Evolutionary conservation across 2,329 filamentous ascomycete species (phyloP), one percentile per base, ranked within the genome.

Genomic region (Ampelomyces quisqualis): DNA sequence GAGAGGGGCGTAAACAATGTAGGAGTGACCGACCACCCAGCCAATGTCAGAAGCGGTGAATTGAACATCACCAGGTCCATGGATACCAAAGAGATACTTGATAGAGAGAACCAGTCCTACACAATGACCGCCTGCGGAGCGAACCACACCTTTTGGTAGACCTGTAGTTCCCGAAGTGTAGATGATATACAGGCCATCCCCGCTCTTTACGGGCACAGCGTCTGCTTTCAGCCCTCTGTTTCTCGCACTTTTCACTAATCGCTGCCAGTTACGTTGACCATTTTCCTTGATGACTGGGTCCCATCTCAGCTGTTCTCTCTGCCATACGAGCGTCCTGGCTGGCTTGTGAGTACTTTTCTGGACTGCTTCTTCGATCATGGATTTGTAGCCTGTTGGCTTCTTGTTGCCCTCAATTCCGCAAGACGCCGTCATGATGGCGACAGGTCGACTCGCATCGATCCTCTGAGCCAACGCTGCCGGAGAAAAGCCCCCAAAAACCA

Each of bases 401-500:
- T 95, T 95, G 36, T 76, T 76, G 3, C 90, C 90, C 57, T 96
- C 90, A 40, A 96, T 90, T 22, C 90, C 90, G 67, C 90, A 96
- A 7, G 88, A 95, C 0, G 90, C 90, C 0, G 90, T 95, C 64
- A 96, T 79, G 34, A 96, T 81, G 7, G 79, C 82, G 7, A 80
- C 79, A 6, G 90, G 88, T 22, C 78, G 78, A 6, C 86, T 88
- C 0, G 87, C 86, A 35, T 95, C 89, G 52, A 97, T 95, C 18
- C 90, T 80, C 70, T 96, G 90, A 1, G 90, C 88, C 30, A 96
- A 76, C 3, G 90, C 87, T 7, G 77, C 75, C 0, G 90, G 77
- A 0, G 88, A 89, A 64, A 97, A 97, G 0, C 91, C 90, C 28
- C 91, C 91, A 68, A 96, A 96, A 3, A 97, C 91, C 4, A 95